phyloP scores from a whole-genome alignment of 768 basidiomycete species.

The Tulasnella sp. region DNA sequence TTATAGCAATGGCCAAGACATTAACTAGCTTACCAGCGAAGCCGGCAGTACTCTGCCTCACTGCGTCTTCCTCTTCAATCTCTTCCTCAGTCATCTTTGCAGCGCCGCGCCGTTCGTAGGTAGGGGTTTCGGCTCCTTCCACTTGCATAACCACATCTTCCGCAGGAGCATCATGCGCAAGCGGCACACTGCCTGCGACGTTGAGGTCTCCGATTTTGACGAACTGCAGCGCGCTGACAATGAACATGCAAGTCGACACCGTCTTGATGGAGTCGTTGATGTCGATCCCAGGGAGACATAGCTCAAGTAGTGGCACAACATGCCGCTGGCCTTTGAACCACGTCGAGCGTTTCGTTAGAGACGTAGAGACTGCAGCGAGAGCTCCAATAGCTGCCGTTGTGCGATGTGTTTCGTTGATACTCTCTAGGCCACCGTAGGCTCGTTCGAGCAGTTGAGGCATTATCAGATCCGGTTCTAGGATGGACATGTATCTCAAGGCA shows the following conservation, averaged over 20 bases:
- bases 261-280: constrained; percentile 27
- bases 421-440: constrained; percentile 83
- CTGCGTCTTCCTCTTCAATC: constrained; percentile 58
- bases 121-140: constrained; percentile 26
- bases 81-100: constrained; percentile 23
- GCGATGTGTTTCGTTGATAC: constrained; percentile 88
- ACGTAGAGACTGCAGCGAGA: constrained; percentile 62
- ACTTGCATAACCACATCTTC: constrained; percentile 36
- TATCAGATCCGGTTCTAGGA: constrained; percentile 71
- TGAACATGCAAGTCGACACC: constrained; percentile 59
- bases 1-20: neutral
- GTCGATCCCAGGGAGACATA: constrained; percentile 88
- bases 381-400: constrained; percentile 86
- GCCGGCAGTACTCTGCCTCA: constrained; percentile 63
- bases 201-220: constrained; percentile 68
- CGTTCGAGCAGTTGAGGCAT: constrained; percentile 89
- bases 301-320: constrained; percentile 73
- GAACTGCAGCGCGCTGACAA: constrained; percentile 58
- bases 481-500: constrained; percentile 62
- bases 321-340: constrained; percentile 87
- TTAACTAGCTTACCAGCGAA: constrained; percentile 52
- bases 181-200: constrained; percentile 39
- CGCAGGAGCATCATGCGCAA: constrained; percentile 43
- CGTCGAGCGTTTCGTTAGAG: constrained; percentile 61
- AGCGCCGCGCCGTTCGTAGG: constrained; percentile 1